Base-by-base conservation (phyloP, 495 filamentous ascomycete species). In the Lophiotrema nucula region DNA sequence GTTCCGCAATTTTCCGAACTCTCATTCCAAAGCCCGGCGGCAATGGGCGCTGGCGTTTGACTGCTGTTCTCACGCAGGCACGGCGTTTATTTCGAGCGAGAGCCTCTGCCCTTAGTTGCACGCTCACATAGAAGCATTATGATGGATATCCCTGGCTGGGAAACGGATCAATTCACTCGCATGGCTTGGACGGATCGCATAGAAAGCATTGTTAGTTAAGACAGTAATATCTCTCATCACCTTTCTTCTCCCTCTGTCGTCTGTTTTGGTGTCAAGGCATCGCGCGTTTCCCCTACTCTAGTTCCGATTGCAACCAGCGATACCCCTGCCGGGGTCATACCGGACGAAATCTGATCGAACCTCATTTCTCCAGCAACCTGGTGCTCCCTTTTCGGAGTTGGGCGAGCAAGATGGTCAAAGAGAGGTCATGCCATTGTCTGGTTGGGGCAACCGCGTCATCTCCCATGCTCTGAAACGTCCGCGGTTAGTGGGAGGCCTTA, bases 401-500 rank as follows among this genome's bases (percentile, higher is more conserved):
- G 54, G 47, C 23, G 24, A 50, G 13, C n/a, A 47, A 48, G 22
- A 22, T 19, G 35, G 6, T 18, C 22, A 5, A n/a, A 49, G 3
- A 16, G 3, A 21, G 35, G 4, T 24, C 38, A 38, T 23, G 48
- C 39, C 48, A 38, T 38, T 35, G 38, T n/a, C 47, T 53, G 47
- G 21, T 25, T 47, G 47, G 56, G 50, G 58, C 25, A 45, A 44
- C 47, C 24, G 56, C 48, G 46, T 57, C 45, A 33, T 28, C 33
- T 37, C n/a, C 31, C 25, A 24, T 56, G 26, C 10, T 52, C 26
- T 65, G 62, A 60, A 65, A 60, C 62, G 46, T 27, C 56, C 45
- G 51, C 52, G 37, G 35, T 35, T 60, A 53, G 52, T 57, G 56
- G 62, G 62, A 43, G 62, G 62, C 62, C 62, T 65, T 31, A 59